phyloP scores from a whole-genome alignment of 2,329 filamentous ascomycete genomes.

The Arthrinium puccinioides region DNA sequence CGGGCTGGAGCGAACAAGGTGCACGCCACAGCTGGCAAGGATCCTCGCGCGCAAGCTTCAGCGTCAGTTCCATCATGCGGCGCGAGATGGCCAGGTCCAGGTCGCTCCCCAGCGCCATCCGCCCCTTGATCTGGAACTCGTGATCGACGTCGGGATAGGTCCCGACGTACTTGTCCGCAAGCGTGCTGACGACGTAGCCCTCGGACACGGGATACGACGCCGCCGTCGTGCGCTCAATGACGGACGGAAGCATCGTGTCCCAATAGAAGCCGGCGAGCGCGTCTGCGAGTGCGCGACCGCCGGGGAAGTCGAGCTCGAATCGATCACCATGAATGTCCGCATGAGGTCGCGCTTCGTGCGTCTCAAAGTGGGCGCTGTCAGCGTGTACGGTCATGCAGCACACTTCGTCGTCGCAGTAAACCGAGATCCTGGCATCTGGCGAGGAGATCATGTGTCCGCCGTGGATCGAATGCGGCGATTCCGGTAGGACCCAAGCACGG shows the following conservation, averaged over 20 bases:
- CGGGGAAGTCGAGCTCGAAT: conserved; percentile 5
- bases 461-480: too few species aligned
- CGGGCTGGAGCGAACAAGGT: conserved; percentile 8
- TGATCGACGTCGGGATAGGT: conserved; percentile 10
- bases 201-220: conserved; percentile 4
- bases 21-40: conserved; percentile 7
- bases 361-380: too few species aligned
- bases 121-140: conserved; percentile 9
- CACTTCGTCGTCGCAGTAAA: too few species aligned
- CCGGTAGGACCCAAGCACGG: too few species aligned
- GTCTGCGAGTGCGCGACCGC: conserved; percentile 4
- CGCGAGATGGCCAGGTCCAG: conserved; percentile 8
- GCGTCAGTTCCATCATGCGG: conserved; percentile 9
- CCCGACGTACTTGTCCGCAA: conserved; percentile 8
- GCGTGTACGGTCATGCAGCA: too few species aligned
- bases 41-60: conserved; percentile 8
- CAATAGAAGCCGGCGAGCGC: conserved; percentile 8
- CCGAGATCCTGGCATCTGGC: too few species aligned
- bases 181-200: conserved; percentile 8
- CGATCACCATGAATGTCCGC: conserved; percentile 6
- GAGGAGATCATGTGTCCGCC: too few species aligned
- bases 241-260: conserved; percentile 8
- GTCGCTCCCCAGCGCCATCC: conserved; percentile 3
- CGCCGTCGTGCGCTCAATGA: conserved; percentile 7
- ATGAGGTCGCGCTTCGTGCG: conserved; percentile 5